Base-by-base conservation (phyloP, 2,329 filamentous ascomycete genomes). In the Cytospora schulzeri region DNA sequence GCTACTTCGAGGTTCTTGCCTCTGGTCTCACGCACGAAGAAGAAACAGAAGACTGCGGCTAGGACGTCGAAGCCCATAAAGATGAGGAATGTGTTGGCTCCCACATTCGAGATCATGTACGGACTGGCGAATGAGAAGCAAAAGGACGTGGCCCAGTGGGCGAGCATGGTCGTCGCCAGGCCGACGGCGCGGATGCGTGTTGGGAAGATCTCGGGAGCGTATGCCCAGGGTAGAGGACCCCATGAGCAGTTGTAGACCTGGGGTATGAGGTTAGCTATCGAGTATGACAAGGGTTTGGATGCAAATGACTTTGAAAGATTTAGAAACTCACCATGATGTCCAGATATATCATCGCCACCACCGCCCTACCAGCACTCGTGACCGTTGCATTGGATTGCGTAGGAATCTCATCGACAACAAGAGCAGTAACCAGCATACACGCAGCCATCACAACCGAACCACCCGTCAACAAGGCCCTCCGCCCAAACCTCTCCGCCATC, bases 131-230 rank as follows among this genome's bases (percentile, higher is more conserved):
- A 57, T 5, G 62, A 64, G 51, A 64, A 60, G 26, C 63, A 65
- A 53, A 65, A 60, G 6, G 59, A 62, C 2, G 87, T 63, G 6
- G 53, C 60, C 60, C 60, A 62, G 38, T 62, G 60, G 15, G 60
- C 60, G 14, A 62, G 52, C 60, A 62, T 62, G 11, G 60, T n/a
- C 9, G 60, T 62, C 19, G 54, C 87, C 86, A 11, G 81, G 80
- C 4, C 81, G 73, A 63, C 79, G 76, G 69, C 75, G 41, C 67
- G 67, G 35, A 65, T 68, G 15, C 67, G 62, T 11, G 65, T 60
- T 1, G 64, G 66, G 51, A 71, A 63, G 53, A 68, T 68, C 60
- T 68, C 67, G 28, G 55, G 62, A 15, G 66, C 65, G 57, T 68
- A 68, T 12, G 63, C 56, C 62, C 65, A 67, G 1, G 48, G 65